Conservation (phyloP, 768 basidiomycete species). For the Xerocomus potaroensis region DNA sequence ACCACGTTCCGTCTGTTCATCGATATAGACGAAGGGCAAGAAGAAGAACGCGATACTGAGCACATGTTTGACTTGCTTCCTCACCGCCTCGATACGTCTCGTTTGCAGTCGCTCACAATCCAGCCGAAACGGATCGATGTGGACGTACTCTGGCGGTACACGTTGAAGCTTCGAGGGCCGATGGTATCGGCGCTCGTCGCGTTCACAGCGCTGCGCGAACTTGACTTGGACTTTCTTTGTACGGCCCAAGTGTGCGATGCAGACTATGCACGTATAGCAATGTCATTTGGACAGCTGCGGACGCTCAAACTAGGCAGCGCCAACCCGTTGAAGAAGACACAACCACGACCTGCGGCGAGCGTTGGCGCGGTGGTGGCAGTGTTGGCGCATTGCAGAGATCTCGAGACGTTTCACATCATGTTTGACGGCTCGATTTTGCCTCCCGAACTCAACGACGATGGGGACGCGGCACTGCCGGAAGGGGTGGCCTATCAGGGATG, state of each 20-base stretch:
- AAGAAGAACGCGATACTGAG: neutral
- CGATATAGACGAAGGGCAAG: conserved; percentile 4
- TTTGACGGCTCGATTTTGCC: conserved; percentile 15
- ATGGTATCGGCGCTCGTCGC: conserved; percentile 6
- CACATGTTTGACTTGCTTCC: conserved; percentile 10
- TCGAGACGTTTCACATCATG: conserved; percentile 14
- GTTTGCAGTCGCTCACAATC: conserved; percentile 4
- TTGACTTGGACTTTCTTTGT: conserved; percentile 17
- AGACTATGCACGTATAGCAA: conserved; percentile 10
- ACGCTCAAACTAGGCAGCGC: conserved; percentile 15
- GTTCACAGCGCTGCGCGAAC: conserved; percentile 11
- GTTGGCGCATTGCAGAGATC: conserved; percentile 7
- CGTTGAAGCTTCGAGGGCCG: conserved; percentile 1
- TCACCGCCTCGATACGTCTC: conserved; percentile 9
- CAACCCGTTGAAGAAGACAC: neutral
- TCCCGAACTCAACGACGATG: neutral
- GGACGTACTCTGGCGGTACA: conserved; percentile 1
- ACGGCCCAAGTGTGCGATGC: conserved; percentile 7
- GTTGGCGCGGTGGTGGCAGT: conserved; percentile 11
- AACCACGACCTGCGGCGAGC: conserved; percentile 5
- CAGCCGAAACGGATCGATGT: neutral
- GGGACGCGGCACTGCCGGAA: neutral
- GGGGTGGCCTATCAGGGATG: neutral
- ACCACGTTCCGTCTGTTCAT: conserved; percentile 3
- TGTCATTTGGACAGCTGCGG: conserved; percentile 7